Base-by-base conservation (phyloP, 1,284 basidiomycete genomes). In the Leccinum subrobustum region DNA sequence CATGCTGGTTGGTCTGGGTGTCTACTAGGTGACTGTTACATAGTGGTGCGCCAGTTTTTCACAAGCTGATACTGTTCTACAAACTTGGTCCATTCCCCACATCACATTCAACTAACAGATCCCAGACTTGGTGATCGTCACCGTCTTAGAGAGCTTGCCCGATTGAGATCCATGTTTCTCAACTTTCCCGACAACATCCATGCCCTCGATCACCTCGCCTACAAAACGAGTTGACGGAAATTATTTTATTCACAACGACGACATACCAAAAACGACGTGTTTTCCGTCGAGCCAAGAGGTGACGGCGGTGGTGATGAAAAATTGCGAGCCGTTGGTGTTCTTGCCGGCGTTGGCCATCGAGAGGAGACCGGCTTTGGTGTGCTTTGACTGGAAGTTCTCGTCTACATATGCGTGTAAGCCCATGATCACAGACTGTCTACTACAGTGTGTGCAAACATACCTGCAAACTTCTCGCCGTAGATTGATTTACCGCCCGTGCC, bases 401-500 rank as follows among this genome's bases (percentile, higher is more conserved):
- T 97, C 95, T 84, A 68, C 31, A 23, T 35, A 8, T 18, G 6
- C 14, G 23, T 8, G n/a, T 64, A 12, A 61, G 16, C 44, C 27
- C 2, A 12, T 16, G n/a, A 39, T 25, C 7, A 50, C 14, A 8
- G 47, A 50, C 6, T 35, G 6, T 35, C 14, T 16, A 35, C 6
- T 14, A 35, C 14, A 16, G 35, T 35, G 35, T 0, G 35, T 35
- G 35, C 14, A 35, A 35, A 35, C 35, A 16, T 35, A 35, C 35
- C 35, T 35, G 35, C 35, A 35, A 92, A 94, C 72, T 91, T 93
- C 67, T 86, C 83, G 65, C 96, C 95, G 69, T 96, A 98, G 76
- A 98, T 98, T 27, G 89, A 93, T 77, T 89, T 90, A 58, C 93
- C 93, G 63, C 96, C 96, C 1, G 94, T 98, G 14, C 96, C 96